These are phyloP conservation scores for Clitopilus passeckerianus DNA, from an alignment of 768 basidiomycete genomes.

Conservation along the genomic window DNA sequence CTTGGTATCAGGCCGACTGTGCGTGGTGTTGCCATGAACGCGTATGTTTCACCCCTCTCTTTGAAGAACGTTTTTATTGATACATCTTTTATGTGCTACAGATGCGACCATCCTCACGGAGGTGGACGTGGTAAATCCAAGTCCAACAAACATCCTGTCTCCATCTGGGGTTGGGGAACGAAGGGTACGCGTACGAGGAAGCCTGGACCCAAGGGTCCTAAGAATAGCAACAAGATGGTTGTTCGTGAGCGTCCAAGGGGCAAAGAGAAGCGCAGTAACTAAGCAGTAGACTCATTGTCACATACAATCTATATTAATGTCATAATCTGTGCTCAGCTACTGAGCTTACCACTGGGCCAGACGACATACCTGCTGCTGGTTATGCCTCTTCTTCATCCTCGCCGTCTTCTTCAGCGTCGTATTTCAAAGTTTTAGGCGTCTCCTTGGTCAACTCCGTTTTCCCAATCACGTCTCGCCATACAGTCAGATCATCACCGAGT, in stretches of 20 bases:
- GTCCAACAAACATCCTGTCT: conserved; percentile 90
- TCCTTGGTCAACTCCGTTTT: conserved; percentile 62
- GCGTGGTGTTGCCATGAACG: conserved; percentile 96
- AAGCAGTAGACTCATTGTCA: conserved; percentile 8
- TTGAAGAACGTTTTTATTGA: neutral
- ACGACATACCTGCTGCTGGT: neutral
- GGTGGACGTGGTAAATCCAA: conserved; percentile 98
- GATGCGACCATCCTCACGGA: conserved; percentile 91
- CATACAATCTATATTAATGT: conserved; percentile 1
- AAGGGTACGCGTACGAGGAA: conserved; percentile 92
- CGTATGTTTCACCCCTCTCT: conserved; percentile 43
- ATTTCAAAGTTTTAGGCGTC: conserved; percentile 29
- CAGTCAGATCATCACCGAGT: conserved; percentile 65
- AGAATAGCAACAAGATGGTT: conserved; percentile 88
- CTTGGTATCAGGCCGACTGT: conserved; percentile 80
- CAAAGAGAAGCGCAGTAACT: conserved; percentile 41
- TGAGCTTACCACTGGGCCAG: neutral
- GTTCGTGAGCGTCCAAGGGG: conserved; percentile 82
- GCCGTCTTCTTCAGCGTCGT: conserved; percentile 41
- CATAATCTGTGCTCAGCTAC: conserved; percentile 2
- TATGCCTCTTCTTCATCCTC: conserved; percentile 35
- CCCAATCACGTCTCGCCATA: conserved; percentile 71
- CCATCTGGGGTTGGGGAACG: conserved; percentile 89
- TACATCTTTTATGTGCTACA: conserved; percentile 19
- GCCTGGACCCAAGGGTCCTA: conserved; percentile 86